These are phyloP conservation scores for Agaricus sinodeliciosus DNA, from an alignment of 768 basidiomycete species.

Conservation along the genomic window DNA sequence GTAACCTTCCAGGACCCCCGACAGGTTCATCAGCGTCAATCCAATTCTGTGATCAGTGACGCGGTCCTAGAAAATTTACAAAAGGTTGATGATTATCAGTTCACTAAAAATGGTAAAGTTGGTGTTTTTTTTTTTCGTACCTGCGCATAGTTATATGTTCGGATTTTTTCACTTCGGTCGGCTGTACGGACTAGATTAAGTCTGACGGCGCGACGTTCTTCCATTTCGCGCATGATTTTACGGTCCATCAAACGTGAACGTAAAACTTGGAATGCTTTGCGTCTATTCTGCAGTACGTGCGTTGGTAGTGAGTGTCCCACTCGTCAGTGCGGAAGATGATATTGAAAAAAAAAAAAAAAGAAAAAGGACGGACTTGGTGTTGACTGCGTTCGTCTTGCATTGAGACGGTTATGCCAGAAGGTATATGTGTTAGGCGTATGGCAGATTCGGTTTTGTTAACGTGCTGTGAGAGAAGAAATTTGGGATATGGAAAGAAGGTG, in stretches of 20 bases:
- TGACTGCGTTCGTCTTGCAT: conserved; percentile 99
- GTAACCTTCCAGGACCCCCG: conserved; percentile 60
- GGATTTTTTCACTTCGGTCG: conserved; percentile 89
- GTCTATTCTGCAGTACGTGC: conserved; percentile 61
- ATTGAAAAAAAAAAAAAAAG: background rate
- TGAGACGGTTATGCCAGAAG: conserved; percentile 90
- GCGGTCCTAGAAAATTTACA: conserved; percentile 51
- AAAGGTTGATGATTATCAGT: no score
- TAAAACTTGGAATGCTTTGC: conserved; percentile 90
- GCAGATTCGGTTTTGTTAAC: conserved; percentile 99
- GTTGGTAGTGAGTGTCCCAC: background rate
- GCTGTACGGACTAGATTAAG: conserved; percentile 71
- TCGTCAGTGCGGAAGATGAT: background rate
- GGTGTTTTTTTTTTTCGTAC: conserved; percentile 23
- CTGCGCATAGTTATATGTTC: conserved; percentile 94
- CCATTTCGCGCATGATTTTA: conserved; percentile 65
- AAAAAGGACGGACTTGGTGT: conserved; percentile 63
- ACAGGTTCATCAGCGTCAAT: conserved; percentile 62
- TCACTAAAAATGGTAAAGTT: no score
- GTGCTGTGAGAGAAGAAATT: conserved; percentile 44
- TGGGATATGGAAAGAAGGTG: background rate
- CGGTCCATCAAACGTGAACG: conserved; percentile 79
- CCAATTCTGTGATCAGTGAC: conserved; percentile 92
- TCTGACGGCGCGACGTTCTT: conserved; percentile 61
- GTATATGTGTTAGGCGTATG: conserved; percentile 87